A percentile compares a stretch with the other conserved stretches of the same genome.
Conservation (phyloP, 2,329 filamentous ascomycete genomes). For the Colletotrichum sojae region DNA sequence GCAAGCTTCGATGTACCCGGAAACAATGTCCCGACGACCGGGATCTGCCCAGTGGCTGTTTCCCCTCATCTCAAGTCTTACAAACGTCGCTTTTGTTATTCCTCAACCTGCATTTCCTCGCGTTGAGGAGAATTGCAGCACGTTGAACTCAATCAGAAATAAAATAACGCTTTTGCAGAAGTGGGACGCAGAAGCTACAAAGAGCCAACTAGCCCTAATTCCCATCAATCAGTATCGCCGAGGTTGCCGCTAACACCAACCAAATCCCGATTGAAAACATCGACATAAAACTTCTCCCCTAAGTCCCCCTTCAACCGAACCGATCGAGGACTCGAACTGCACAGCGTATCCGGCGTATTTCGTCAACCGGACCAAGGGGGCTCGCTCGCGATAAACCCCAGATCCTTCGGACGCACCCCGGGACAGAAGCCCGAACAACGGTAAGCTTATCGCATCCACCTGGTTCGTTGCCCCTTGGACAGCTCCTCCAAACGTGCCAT, state of each 20-base stretch:
- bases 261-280: background rate
- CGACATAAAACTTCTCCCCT: background rate
- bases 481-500: no score
- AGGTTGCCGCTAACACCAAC: slow-evolving; percentile 4
- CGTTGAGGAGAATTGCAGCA: no score
- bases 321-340: no score
- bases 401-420: slow-evolving; percentile 11
- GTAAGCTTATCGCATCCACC: slow-evolving; percentile 34
- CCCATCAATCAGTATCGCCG: slow-evolving; percentile 14
- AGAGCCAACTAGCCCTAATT: slow-evolving; percentile 12
- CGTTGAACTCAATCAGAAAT: no score
- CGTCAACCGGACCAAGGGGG: background rate
- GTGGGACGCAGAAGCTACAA: slow-evolving; percentile 27
- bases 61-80: background rate
- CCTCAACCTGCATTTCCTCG: no score
- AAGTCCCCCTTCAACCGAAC: no score
- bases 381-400: no score
- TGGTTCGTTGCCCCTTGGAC: slow-evolving; percentile 12
- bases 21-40: background rate
- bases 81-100: background rate
- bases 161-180: background rate
- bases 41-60: background rate
- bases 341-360: slow-evolving; percentile 15
- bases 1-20: slow-evolving; percentile 2
- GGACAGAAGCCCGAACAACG: slow-evolving; percentile 19